A percentile compares a stretch with the other conserved stretches of the same genome.
Evolutionary conservation across 176 grass and related monocot genomes (phyloP).

Genomic region (Chrysopogon serrulatus): DNA sequence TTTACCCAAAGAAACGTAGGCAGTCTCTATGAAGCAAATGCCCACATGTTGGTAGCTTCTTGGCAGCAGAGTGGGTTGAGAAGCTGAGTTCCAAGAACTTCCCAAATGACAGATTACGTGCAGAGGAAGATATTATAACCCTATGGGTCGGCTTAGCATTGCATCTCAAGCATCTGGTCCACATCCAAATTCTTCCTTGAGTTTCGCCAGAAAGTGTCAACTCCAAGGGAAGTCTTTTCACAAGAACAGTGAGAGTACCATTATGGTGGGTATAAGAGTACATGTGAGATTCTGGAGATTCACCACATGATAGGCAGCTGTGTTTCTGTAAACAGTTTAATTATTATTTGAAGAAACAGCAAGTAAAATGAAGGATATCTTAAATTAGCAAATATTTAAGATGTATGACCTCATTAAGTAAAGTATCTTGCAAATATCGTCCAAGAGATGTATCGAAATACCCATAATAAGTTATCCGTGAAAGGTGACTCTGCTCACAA

Average conservation of each 20-base stretch:
- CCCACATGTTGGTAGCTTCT: conserved; percentile 73
- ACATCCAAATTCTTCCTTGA: conserved; percentile 95
- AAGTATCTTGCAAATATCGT: conserved; percentile 65
- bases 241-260: conserved; percentile 74
- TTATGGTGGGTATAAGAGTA: conserved; percentile 83
- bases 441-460: conserved; percentile 81
- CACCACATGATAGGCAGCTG: conserved; percentile 65
- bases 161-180: conserved; percentile 89
- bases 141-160: conserved; percentile 50
- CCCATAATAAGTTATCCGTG: conserved; percentile 91
- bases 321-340: conserved; percentile 61
- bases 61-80: conserved; percentile 73
- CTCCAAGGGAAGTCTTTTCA: conserved; percentile 49
- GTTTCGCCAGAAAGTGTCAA: conserved; percentile 37
- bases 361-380: conserved; percentile 16
- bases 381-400: conserved; percentile 34
- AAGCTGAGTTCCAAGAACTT: conserved; percentile 98
- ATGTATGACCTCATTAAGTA: conserved; percentile 73
- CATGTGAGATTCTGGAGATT: conserved; percentile 69
- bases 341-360: conserved; percentile 5
- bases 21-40: conserved; percentile 91
- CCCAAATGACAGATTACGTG: conserved; percentile 77
- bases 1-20: conserved; percentile 95
- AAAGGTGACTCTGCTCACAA: conserved; percentile 86
- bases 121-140: conserved; percentile 71